These are phyloP conservation scores for Coriaria nepalensis DNA, from an alignment of 306 rosid genomes.

Conservation along the genomic window DNA sequence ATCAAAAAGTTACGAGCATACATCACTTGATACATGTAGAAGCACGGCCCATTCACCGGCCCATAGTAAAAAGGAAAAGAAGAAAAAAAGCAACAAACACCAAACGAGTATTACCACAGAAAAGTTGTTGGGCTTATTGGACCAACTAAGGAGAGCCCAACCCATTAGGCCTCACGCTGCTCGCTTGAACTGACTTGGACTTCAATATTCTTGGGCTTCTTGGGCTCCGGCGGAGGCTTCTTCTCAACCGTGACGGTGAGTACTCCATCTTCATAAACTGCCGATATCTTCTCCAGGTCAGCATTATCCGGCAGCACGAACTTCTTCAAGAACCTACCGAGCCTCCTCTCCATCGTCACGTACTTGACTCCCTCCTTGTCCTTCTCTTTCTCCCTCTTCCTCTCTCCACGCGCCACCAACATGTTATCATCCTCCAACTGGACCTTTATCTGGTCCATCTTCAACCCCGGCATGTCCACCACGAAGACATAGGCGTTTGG, in stretches of 20 bases:
- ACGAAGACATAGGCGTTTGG: conserved; percentile 13
- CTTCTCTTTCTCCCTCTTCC: conserved; percentile 26
- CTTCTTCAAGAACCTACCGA: conserved; percentile 35
- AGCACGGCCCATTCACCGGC: too few species aligned
- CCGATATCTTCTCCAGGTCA: conserved; percentile 21
- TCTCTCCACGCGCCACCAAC: conserved; percentile 33
- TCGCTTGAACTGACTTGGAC: conserved; percentile 6
- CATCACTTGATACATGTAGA: too few species aligned
- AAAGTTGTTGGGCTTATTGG: too few species aligned
- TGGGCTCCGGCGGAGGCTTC: conserved; percentile 34
- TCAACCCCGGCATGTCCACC: conserved; percentile 31
- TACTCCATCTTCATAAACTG: conserved; percentile 29
- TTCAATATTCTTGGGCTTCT: conserved; percentile 21
- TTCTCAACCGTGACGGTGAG: conserved; percentile 23
- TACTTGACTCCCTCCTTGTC: conserved; percentile 18
- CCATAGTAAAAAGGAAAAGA: too few species aligned
- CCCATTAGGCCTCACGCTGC: too few species aligned
- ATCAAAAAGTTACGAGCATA: too few species aligned
- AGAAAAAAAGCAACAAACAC: too few species aligned
- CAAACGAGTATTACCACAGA: too few species aligned
- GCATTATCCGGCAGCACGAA: conserved; percentile 33
- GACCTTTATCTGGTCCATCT: conserved; percentile 19
- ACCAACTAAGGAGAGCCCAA: too few species aligned
- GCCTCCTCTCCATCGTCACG: conserved; percentile 45
- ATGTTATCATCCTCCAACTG: conserved; percentile 24